Base-by-base conservation (phyloP, 2,329 filamentous ascomycete genomes). In the Cladophialophora carrionii region DNA sequence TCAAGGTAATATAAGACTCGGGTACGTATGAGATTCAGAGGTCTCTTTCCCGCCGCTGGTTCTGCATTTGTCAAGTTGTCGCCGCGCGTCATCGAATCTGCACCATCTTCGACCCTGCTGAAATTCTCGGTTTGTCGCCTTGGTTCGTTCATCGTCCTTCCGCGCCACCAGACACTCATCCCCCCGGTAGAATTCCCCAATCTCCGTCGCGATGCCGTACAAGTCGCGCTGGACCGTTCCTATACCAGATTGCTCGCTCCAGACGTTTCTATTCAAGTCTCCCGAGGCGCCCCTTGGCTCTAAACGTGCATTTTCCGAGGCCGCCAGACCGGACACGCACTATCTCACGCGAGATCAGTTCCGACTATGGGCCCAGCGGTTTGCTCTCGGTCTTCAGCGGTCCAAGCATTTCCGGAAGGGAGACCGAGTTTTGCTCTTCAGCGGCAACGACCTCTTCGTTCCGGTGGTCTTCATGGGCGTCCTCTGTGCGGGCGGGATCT, bases 401-500 rank as follows among this genome's bases (percentile, higher is more conserved):
- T 81, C 83, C 32, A 89, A 89, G 1, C 67, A 67, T 22, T 77
- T 92, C 54, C 78, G 85, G 68, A 80, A 80, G 0, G 87, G 88
- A 20, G 89, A 91, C 69, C 85, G 88, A 2, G 84, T 92, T 6
- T 78, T 92, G 55, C 77, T 92, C n/a, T 91, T 87, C 75, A 87
- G 87, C 0, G 84, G 85, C 37, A 92, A 91, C 77, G 87, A 83
- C 68, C 77, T 92, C 24, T 89, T 87, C 77, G 90, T 88, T 71
- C 87, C 90, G 0, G 78, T 83, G 0, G 78, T 90, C 2, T 84
- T 91, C 58, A 80, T 90, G 75, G 89, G 89, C 29, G 80, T 88
- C 12, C 80, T 91, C 54, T 90, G 90, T 84, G 88, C 89, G 0
- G 88, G 88, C 6, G 89, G 88, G 6, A 79, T 92, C 57, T 91